Base-by-base conservation (phyloP, 371 early-diverging fungal genomes). In the Fennellomyces sp. region DNA sequence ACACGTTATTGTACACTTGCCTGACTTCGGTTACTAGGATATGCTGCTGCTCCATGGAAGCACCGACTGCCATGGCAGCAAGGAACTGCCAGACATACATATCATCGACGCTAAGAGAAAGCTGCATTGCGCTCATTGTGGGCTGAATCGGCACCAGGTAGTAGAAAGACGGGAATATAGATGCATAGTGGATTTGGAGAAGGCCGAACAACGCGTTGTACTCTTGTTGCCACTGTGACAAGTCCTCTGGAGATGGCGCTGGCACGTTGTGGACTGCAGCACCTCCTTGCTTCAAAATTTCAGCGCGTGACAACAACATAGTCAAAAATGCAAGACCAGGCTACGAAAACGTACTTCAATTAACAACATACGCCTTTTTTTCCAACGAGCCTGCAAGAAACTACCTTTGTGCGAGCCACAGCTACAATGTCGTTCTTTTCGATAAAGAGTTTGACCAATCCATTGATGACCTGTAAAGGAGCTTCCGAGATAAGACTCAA, bases 1-100 rank as follows among this genome's bases (percentile, higher is more conserved):
- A n/a, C n/a, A n/a, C n/a, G n/a, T n/a, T n/a, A n/a, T n/a, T n/a
- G n/a, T n/a, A n/a, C n/a, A n/a, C 55, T 60, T 83, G 79, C 84
- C 87, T 82, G 52, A 93, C 93, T 85, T 95, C 96, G 0, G 92
- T 90, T 12, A 98, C 94, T 31, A 98, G 73, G 26, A 89, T 79
- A 54, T 93, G 90, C 73, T 98, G 98, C 72, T 96, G 96, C 35
- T 97, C 96, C 61, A 90, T 89, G 0, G 92, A 88, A 0, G 97
- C 96, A 13, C 94, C 93, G 0, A 95, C 91, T 2, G 97, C 96
- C 81, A 98, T 84, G 1, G 96, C 91, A 3, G 98, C 95, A 76
- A 98, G 78, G 64, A 98, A 98, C 73, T 97, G 97, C 98, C 98
- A 98, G n/a, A 97, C 94, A 66, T 93, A 93, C 56, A 91, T 84